phyloP scores from a whole-genome alignment of 2,329 filamentous ascomycete genomes.

The Epichloe hybrida region DNA sequence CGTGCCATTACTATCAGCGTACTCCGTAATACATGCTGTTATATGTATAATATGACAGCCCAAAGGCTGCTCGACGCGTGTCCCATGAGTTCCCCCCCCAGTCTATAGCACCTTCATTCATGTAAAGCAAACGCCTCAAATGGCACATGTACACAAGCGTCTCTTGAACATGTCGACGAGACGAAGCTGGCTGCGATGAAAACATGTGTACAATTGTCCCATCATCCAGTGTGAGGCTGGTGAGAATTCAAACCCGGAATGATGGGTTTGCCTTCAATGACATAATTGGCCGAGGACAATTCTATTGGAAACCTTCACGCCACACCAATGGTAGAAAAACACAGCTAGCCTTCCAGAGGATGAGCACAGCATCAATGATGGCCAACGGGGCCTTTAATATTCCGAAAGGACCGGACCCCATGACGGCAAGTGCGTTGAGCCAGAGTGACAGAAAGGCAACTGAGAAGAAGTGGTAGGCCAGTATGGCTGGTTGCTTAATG shows the following conservation, averaged over 20 bases:
- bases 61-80: not conserved
- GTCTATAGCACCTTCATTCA: not conserved
- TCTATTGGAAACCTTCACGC: slow-evolving; percentile 38
- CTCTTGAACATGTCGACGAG: not conserved
- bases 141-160: not conserved
- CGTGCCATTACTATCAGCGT: not conserved
- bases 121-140: not conserved
- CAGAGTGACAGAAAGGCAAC: slow-evolving; percentile 84
- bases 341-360: slow-evolving; percentile 68
- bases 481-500: slow-evolving; percentile 59
- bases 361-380: slow-evolving; percentile 49
- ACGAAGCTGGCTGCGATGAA: not conserved
- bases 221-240: not conserved
- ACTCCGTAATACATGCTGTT: not conserved
- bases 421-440: slow-evolving; percentile 32
- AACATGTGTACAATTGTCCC: not conserved
- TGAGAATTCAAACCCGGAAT: not conserved
- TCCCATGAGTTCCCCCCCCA: not conserved
- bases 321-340: slow-evolving; percentile 77
- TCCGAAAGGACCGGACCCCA: slow-evolving; percentile 23
- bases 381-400: slow-evolving; percentile 41
- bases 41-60: not conserved
- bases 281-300: too few relatives aligned
- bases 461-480: slow-evolving; percentile 88
- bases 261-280: not conserved